Evolutionary conservation across 2,329 filamentous ascomycete species (phyloP).

Genomic region (Venturiaceae sp.): DNA sequence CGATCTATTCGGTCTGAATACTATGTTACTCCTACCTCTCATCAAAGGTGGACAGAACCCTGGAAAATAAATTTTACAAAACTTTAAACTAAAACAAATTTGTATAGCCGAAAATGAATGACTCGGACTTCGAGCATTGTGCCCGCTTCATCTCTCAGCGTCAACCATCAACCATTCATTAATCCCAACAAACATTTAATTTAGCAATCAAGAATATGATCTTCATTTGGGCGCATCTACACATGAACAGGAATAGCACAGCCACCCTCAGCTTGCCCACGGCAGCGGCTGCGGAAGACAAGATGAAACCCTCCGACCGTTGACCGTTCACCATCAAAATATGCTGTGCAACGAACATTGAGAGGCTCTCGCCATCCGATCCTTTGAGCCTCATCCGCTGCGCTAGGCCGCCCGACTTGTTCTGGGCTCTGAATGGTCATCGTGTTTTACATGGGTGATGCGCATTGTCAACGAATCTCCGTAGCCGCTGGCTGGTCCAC

Average conservation of each 20-base stretch:
- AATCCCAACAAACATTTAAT: neutral
- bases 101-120: too few relatives aligned
- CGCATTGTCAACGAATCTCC: slow-evolving; percentile 8
- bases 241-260: neutral
- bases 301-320: neutral
- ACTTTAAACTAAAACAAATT: too few relatives aligned
- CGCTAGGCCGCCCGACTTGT: neutral
- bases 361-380: slow-evolving; percentile 1
- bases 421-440: neutral
- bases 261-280: neutral
- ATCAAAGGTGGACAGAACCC: too few relatives aligned
- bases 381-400: slow-evolving; percentile 5
- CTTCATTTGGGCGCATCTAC: neutral
- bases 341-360: neutral
- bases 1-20: too few relatives aligned
- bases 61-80: too few relatives aligned
- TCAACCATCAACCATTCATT: neutral
- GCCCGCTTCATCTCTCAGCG: too few relatives aligned
- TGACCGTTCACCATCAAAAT: neutral
- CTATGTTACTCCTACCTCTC: too few relatives aligned
- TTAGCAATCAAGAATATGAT: neutral
- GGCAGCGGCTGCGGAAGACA: slow-evolving; percentile 3
- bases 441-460: neutral
- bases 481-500: slow-evolving; percentile 6
- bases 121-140: too few relatives aligned